Base-by-base conservation (phyloP, 2,329 filamentous ascomycete genomes). In the Calonectria multiphialidica region DNA sequence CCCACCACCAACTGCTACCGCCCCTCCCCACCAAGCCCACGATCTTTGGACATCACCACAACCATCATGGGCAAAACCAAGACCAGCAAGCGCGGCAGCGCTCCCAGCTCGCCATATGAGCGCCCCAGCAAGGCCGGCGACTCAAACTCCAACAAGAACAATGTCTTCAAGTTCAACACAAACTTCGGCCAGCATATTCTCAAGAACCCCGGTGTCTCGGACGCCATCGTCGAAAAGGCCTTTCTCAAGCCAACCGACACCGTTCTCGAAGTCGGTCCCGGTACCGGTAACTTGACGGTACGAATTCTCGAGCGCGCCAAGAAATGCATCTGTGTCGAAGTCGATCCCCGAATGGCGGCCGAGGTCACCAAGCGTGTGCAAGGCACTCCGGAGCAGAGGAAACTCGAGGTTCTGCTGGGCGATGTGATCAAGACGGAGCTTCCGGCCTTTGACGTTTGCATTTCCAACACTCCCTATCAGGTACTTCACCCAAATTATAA, bases 101-200 rank as follows among this genome's bases (percentile, higher is more conserved):
- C 85, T 72, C 83, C 85, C 68, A 81, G 82, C 33, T 80, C 80
- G 2, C 84, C 84, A 0, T 88, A 88, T 77, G 86, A 88, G 28
- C 83, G 86, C 67, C 82, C 83, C 18, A 74, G 72, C 45, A 73
- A 72, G 40, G 72, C 74, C 5, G 67, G 68, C 71, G 72, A 76
- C 64, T 69, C 70, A 57, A 74, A 70, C 68, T 66, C 76, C n/a
- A 76, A 72, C 70, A 87, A 87, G 80, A 95, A 98, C 86, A 96
- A 94, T 79, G 95, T 98, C 84, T 98, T 98, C 91, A 98, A 97
- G 83, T 98, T 98, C 91, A 98, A 98, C 88, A 97, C 94, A 78
- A 88, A 96, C 83, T 91, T 97, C 76, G 95, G 96, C 79, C 88
- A 90, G 82, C 95, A 98, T 84, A 97, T 99, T 74, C 89, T 98